Conservation (phyloP, 1,284 basidiomycete species). For the Pseudozyma flocculosa region DNA sequence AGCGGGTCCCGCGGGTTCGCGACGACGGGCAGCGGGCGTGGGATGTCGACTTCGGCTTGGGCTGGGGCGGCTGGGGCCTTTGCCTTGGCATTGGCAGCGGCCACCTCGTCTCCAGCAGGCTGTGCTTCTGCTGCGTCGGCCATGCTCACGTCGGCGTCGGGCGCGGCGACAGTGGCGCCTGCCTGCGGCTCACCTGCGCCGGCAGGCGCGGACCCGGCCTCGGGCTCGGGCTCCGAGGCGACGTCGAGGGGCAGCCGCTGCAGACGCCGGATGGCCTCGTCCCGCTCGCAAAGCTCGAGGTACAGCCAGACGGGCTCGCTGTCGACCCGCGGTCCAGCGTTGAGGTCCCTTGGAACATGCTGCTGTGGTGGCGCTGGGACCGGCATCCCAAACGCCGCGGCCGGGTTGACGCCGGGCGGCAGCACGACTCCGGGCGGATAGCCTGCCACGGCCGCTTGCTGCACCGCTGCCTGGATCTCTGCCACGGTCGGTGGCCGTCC, state of each 20-base stretch:
- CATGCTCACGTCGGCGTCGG: background rate
- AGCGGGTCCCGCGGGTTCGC: constrained; percentile 21
- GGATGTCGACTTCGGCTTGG: too few relatives aligned
- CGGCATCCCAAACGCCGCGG: constrained; percentile 13
- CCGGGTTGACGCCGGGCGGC: constrained; percentile 21
- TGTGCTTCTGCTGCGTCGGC: background rate
- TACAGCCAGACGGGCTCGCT: constrained; percentile 55
- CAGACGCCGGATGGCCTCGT: constrained; percentile 29
- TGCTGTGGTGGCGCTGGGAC: constrained; percentile 9
- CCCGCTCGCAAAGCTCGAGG: constrained; percentile 48
- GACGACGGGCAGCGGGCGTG: constrained; percentile 3
- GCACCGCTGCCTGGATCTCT: constrained; percentile 22
- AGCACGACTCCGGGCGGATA: constrained; percentile 29
- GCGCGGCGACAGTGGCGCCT: background rate
- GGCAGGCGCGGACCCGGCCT: too few relatives aligned
- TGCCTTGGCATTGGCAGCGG: too few relatives aligned
- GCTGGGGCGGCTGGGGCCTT: too few relatives aligned
- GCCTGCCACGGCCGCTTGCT: constrained; percentile 15
- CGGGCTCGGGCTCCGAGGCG: constrained; percentile 11
- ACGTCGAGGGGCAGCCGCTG: constrained; percentile 20
- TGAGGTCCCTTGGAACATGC: constrained; percentile 26
- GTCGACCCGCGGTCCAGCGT: constrained; percentile 51
- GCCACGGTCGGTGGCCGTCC: constrained; percentile 28
- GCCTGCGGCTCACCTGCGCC: background rate
- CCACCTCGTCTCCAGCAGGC: too few relatives aligned